phyloP scores from a whole-genome alignment of 2,329 filamentous ascomycete species.

The Aspergillus piperis region DNA sequence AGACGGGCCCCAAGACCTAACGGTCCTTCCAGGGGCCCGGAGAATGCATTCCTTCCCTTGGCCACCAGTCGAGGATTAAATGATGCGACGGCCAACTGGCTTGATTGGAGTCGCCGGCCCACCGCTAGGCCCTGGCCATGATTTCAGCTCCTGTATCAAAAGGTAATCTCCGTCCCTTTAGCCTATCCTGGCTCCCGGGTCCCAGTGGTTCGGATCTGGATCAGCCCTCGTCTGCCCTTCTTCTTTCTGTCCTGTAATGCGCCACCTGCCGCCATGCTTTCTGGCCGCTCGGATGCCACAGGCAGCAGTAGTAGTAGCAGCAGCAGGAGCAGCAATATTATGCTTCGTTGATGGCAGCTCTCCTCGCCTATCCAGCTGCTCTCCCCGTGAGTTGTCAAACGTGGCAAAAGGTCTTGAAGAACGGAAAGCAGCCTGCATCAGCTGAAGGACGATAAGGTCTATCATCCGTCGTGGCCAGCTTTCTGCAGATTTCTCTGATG shows the following conservation, averaged over 20 bases:
- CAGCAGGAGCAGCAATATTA: neutral
- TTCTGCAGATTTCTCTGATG: neutral
- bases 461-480: neutral
- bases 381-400: slow-evolving; percentile 33
- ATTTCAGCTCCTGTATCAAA: slow-evolving; percentile 10
- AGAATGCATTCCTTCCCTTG: neutral
- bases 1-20: neutral
- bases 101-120: neutral
- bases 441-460: slow-evolving; percentile 2
- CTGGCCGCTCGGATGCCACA: slow-evolving; percentile 9
- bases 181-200: slow-evolving; percentile 27
- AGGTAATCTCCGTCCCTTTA: slow-evolving; percentile 15
- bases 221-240: slow-evolving; percentile 15
- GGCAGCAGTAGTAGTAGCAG: neutral
- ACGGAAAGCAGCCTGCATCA: neutral
- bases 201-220: slow-evolving; percentile 27
- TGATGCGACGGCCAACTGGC: neutral
- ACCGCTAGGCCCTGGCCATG: neutral
- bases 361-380: slow-evolving; percentile 10
- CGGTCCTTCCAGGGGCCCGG: neutral
- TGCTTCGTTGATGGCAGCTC: slow-evolving; percentile 1
- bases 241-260: slow-evolving; percentile 14
- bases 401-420: slow-evolving; percentile 28
- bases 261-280: slow-evolving; percentile 24
- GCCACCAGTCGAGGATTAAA: neutral